phyloP scores from a whole-genome alignment of 2,329 filamentous ascomycete species.

The Cladosporium colombiae region DNA sequence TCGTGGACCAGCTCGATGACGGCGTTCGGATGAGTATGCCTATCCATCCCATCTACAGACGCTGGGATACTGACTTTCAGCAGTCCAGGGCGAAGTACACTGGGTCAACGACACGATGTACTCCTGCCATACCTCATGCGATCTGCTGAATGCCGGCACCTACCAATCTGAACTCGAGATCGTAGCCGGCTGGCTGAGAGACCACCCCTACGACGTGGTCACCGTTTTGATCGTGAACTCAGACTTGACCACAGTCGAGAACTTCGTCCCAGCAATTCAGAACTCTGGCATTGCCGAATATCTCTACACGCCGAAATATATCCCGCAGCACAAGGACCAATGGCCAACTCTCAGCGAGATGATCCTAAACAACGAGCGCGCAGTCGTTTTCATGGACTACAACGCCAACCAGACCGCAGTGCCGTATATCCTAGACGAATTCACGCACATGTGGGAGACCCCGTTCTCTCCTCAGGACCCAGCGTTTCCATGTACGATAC shows the following conservation, averaged over 20 bases:
- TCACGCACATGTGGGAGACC: constrained; percentile 87
- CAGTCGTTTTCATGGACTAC: constrained; percentile 83
- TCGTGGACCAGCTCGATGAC: constrained; percentile 73
- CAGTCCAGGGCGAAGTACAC: constrained; percentile 63
- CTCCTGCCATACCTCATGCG: constrained; percentile 83
- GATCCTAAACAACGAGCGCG: constrained; percentile 66
- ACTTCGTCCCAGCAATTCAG: constrained; percentile 69
- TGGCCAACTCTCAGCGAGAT: constrained; percentile 83
- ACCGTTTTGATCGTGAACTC: constrained; percentile 84
- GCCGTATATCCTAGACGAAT: constrained; percentile 85
- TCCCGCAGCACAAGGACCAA: constrained; percentile 70
- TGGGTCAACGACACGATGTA: constrained; percentile 60
- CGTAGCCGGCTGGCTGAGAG: constrained; percentile 71
- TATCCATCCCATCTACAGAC: not conserved
- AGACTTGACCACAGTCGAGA: constrained; percentile 64
- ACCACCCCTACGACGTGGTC: constrained; percentile 82
- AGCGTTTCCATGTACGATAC: constrained; percentile 73
- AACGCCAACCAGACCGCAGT: constrained; percentile 74
- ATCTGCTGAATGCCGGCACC: constrained; percentile 77
- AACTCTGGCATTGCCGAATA: constrained; percentile 71
- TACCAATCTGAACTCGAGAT: constrained; percentile 70
- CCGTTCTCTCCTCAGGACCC: constrained; percentile 73
- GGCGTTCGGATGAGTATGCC: constrained; percentile 62
- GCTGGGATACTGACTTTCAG: not conserved
- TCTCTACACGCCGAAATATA: constrained; percentile 69